Evolutionary conservation across 2,329 filamentous ascomycete genomes (phyloP).

Genomic region (Paraconiothyrium sp.): DNA sequence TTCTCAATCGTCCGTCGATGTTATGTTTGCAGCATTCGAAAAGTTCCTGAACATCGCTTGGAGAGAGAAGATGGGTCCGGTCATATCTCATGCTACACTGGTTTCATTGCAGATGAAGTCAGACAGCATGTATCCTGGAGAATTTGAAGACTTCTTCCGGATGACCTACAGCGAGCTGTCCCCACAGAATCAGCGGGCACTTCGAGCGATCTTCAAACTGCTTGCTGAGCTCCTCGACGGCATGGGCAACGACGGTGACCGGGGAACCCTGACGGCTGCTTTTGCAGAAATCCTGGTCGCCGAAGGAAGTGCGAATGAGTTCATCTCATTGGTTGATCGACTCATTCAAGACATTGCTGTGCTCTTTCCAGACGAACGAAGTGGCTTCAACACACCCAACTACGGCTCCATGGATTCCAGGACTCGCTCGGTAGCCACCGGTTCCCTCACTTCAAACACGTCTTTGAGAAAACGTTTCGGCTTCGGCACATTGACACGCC

Average conservation of each 20-base stretch:
- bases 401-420: slow-evolving; percentile 69
- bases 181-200: slow-evolving; percentile 74
- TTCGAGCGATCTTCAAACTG: slow-evolving; percentile 84
- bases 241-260: slow-evolving; percentile 89
- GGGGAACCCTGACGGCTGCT: slow-evolving; percentile 84
- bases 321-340: slow-evolving; percentile 87
- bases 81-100: slow-evolving; percentile 77
- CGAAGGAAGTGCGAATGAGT: slow-evolving; percentile 79
- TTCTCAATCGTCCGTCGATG: slow-evolving; percentile 79
- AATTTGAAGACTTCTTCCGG: slow-evolving; percentile 71
- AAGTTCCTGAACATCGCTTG: slow-evolving; percentile 90
- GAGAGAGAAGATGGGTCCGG: slow-evolving; percentile 85
- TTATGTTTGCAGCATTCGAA: slow-evolving; percentile 91
- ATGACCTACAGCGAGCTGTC: slow-evolving; percentile 62
- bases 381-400: slow-evolving; percentile 55
- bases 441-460: slow-evolving; percentile 86
- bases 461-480: slow-evolving; percentile 87
- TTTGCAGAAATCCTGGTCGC: slow-evolving; percentile 88
- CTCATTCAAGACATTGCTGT: slow-evolving; percentile 89
- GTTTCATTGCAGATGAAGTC: slow-evolving; percentile 75
- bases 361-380: slow-evolving; percentile 76
- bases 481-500: slow-evolving; percentile 76
- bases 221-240: slow-evolving; percentile 88
- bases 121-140: slow-evolving; percentile 72
- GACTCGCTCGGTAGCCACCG: slow-evolving; percentile 70